Evolutionary conservation across 768 basidiomycete species (phyloP), one percentile per base, ranked within the genome.

Genomic region (Cyclocybe cylindracea): DNA sequence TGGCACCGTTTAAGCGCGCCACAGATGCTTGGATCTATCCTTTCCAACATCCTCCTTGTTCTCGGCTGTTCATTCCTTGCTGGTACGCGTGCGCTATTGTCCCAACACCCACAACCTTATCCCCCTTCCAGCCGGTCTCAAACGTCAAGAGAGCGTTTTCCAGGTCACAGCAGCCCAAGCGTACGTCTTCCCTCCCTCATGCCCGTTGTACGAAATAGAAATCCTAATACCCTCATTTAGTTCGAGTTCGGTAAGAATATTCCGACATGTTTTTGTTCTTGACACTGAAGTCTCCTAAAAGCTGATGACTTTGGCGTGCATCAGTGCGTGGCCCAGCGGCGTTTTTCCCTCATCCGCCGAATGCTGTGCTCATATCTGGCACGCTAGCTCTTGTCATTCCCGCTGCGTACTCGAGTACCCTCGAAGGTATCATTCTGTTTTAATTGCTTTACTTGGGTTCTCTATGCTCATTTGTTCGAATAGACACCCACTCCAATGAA

Each of bases 1-100:
- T 44, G 16, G 39, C 44, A 19, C 44, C 37, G 44, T n/a, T 48
- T 19, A 46, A 48, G 36, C 7, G 31, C 19, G 9, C 32, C 47
- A 4, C 57, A 90, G 89, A 85, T 96, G 80, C 80, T 97, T 40
- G 94, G 94, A 14, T 94, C 91, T 29, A 90, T 97, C 53, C 71
- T 97, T 36, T 94, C 92, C 10, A 97, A 97, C 69, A 75, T 95
- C 36, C 79, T 97, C 7, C 77, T 97, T 35, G 94, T 98, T 13
- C 76, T 98, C 10, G 94, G 94, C 6, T 92, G 89, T 68, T 92
- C 91, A 10, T 95, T 95, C 77, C 73, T 95, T 48, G 91, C 91
- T 43, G 88, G 86, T 84, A 54, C 53, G 75, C 67, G 29, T 10
- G 39, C 38, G 40, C 14, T 44, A 38, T 59, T 35, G 43, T 37